Conservation (phyloP, 164 flowering plant genomes). For the grape (Vitis vinifera) region DNA sequence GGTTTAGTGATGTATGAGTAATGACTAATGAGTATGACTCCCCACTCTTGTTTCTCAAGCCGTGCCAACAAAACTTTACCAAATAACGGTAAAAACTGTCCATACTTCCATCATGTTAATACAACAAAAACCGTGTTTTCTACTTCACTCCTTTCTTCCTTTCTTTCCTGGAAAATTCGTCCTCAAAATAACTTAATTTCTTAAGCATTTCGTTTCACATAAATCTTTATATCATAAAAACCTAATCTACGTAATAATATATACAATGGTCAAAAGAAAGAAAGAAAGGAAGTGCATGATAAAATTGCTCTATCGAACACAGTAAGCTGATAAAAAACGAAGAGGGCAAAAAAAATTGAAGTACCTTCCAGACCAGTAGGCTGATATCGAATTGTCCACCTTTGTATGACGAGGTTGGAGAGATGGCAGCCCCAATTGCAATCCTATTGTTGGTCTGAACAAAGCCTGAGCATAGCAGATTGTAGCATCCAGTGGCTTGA, state of each 20-base stretch:
- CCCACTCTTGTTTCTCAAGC: no score
- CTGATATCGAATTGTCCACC: conserved; percentile 92
- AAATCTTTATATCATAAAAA: no score
- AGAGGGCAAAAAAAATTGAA: neutral
- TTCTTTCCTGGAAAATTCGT: no score
- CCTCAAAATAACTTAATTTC: no score
- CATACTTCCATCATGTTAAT: neutral
- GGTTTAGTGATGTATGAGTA: no score
- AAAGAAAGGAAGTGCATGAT: no score
- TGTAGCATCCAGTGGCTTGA: conserved; percentile 94
- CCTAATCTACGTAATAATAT: no score
- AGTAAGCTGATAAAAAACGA: no score
- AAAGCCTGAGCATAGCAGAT: conserved; percentile 92
- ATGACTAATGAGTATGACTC: no score
- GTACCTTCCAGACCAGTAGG: conserved; percentile 94
- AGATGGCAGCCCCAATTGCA: conserved; percentile 96
- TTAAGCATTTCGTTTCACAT: no score
- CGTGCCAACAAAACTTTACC: neutral
- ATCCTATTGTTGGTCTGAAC: conserved; percentile 79
- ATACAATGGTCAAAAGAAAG: no score
- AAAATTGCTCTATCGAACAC: no score
- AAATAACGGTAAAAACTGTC: conserved; percentile 4
- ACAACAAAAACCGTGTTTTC: neutral
- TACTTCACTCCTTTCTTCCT: neutral
- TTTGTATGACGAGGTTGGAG: conserved; percentile 66